phyloP scores from a whole-genome alignment of 495 filamentous ascomycete species.

The Xylaria flabelliformis region DNA sequence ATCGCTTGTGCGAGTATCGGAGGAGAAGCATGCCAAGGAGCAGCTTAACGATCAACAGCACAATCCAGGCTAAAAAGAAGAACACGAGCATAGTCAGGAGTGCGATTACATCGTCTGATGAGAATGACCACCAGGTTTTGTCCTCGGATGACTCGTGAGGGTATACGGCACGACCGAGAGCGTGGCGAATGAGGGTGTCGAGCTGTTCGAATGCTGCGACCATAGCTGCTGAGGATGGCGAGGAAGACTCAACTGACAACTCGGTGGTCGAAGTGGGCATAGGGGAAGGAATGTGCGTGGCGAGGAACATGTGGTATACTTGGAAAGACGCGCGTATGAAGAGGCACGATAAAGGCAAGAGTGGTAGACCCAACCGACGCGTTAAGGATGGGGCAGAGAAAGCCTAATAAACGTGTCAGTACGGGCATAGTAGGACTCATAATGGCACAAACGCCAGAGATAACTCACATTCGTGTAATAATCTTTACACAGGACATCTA shows the following conservation, averaged over 20 bases:
- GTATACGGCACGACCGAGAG: slow-evolving; percentile 69
- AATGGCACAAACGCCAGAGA: neutral
- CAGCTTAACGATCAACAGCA: slow-evolving; percentile 81
- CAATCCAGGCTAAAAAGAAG: slow-evolving; percentile 76
- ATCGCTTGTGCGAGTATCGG: slow-evolving; percentile 74
- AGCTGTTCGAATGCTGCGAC: slow-evolving; percentile 75
- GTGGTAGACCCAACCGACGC: slow-evolving; percentile 86
- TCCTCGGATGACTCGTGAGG: slow-evolving; percentile 40
- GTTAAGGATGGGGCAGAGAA: slow-evolving; percentile 86
- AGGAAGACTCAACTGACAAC: slow-evolving; percentile 57
- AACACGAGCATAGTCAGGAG: slow-evolving; percentile 76
- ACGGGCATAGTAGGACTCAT: neutral
- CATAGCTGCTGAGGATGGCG: slow-evolving; percentile 68
- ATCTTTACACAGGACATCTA: slow-evolving; percentile 94
- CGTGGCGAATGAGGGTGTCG: slow-evolving; percentile 74
- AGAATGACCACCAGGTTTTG: slow-evolving; percentile 48
- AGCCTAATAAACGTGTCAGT: slow-evolving; percentile 57
- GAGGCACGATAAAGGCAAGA: slow-evolving; percentile 90
- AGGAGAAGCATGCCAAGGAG: slow-evolving; percentile 84
- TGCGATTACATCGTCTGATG: slow-evolving; percentile 71
- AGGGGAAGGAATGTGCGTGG: slow-evolving; percentile 77
- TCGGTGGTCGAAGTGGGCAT: slow-evolving; percentile 74
- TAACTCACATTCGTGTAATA: slow-evolving; percentile 86
- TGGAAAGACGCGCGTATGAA: slow-evolving; percentile 95
- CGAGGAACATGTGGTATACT: slow-evolving; percentile 98